These are phyloP conservation scores for Termitomyces sp. DNA, from an alignment of 768 basidiomycete genomes.

Conservation along the genomic window DNA sequence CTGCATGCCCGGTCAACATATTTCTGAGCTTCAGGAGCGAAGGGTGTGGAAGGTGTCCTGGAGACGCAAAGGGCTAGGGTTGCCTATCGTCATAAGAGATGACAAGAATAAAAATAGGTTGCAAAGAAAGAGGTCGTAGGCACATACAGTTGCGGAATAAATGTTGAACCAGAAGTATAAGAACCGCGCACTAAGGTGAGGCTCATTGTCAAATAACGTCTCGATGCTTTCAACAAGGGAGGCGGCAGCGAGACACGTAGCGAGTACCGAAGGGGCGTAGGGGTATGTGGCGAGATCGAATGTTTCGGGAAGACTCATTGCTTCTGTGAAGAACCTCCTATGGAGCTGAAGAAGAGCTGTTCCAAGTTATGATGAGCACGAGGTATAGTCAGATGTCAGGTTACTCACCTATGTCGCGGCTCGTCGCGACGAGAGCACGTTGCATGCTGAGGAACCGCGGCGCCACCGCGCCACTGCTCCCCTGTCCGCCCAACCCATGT, in stretches of 20 bases:
- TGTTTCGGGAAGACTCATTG: constrained; percentile 46
- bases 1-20: constrained; percentile 54
- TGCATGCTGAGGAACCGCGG: constrained; percentile 61
- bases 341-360: constrained; percentile 65
- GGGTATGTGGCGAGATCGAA: constrained; percentile 52
- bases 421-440: constrained; percentile 51
- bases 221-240: constrained; percentile 54
- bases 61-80: constrained; percentile 61
- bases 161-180: constrained; percentile 73
- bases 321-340: constrained; percentile 61
- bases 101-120: not conserved
- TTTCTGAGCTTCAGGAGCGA: constrained; percentile 54
- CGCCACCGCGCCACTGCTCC: constrained; percentile 15
- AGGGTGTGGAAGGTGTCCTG: constrained; percentile 52
- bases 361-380: not conserved
- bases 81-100: constrained; percentile 31
- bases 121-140: not conserved
- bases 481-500: constrained; percentile 12
- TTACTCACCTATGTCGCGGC: constrained; percentile 55
- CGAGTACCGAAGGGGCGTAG: constrained; percentile 66
- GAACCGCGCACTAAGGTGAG: constrained; percentile 58
- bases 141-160: constrained; percentile 64
- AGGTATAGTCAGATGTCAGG: not conserved
- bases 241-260: constrained; percentile 57
- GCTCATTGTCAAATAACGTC: constrained; percentile 50